Evolutionary conservation across 768 basidiomycete species (phyloP), one percentile per base, ranked within the genome.

Genomic region (Termitomyces sp.): DNA sequence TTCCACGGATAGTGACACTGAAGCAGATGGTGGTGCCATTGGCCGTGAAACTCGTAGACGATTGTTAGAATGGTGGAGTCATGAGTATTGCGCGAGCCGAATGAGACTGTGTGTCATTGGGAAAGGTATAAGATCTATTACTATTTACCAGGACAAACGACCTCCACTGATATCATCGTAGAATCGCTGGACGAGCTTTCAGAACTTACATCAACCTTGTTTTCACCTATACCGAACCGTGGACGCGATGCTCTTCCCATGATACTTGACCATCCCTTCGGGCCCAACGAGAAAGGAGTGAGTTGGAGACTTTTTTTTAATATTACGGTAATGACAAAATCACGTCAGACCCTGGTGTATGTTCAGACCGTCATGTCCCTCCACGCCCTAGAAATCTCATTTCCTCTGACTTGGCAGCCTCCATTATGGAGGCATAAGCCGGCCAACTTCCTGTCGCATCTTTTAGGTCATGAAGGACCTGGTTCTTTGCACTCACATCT

Each of bases 401-500:
- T 93, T 71, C 83, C 89, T 57, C 69, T 95, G 65, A 80, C 80
- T 64, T 81, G 86, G 72, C 80, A 94, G 73, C 73, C 87, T 55
- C 80, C 80, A 55, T 70, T 84, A 64, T 83, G 92, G 91, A 80
- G 84, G 63, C 74, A 85, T 68, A 89, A 95, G 71, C 94, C 95
- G 4, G 82, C 77, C 5, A 69, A 81, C 54, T 88, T 91, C 68
- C 67, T 98, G 23, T 78, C 84, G 3, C 90, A 94, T 66, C 85
- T 96, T 65, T 71, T 94, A 33, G 94, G 94, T 0, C 93, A 98
- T 66, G 94, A 98, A 72, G 94, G 94, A 1, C 85, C 87, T 37
- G 96, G 96, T 1, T 98, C 96, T 0, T 72, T 98, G 31, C 80
- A 91, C 63, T 91, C 94, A 0, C 93, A 94, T 68, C 78, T 99